Base-by-base conservation (phyloP, 352 stramenopile genomes). In the Globisporangium paroecandrum region DNA sequence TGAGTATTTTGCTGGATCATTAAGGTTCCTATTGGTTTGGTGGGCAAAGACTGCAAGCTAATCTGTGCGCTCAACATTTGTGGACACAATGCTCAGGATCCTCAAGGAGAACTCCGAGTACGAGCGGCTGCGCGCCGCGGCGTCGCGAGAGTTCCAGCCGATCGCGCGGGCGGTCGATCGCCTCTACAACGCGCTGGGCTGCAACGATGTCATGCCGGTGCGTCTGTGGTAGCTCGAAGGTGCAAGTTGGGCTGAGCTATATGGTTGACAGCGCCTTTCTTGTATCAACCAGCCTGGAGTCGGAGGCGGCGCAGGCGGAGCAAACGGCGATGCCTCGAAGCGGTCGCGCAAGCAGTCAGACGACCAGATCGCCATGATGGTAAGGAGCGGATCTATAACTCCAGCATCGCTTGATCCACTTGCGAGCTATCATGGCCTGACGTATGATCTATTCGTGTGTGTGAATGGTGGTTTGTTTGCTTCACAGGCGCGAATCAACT, bases 151-250 rank as follows among this genome's bases (percentile, higher is more conserved):
- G 68, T 94, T 94, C 62, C 81, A 89, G 46, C 84, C 85, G 24
- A 80, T 91, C 38, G 82, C 85, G 6, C 78, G 85, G 9, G 74
- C 87, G 12, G 85, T 94, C 24, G 85, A 94, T 29, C 80, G 82
- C 1, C 69, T 92, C 6, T 94, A 94, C 76, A 94, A 94, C 56
- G 73, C 82, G 0, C 72, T 94, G 0, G 84, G 84, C 8, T 94
- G 85, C 75, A 91, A 91, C 66, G 83, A 92, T n/a, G 80, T 94
- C 60, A 82, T 91, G 65, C 82, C 80, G 58, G 82, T 91, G 72
- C 36, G 70, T 43, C 12, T 41, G 3, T 53, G 22, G 38, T 46
- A 25, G 15, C 8, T 46, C 10, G 12, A 46, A 18, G 38, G 38
- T 46, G 38, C 3, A 46, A 46, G 4, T 46, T 46, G 3, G 12